Evolutionary conservation across 306 rosid genomes (phyloP).

Genomic region (Lagenaria siceraria): DNA sequence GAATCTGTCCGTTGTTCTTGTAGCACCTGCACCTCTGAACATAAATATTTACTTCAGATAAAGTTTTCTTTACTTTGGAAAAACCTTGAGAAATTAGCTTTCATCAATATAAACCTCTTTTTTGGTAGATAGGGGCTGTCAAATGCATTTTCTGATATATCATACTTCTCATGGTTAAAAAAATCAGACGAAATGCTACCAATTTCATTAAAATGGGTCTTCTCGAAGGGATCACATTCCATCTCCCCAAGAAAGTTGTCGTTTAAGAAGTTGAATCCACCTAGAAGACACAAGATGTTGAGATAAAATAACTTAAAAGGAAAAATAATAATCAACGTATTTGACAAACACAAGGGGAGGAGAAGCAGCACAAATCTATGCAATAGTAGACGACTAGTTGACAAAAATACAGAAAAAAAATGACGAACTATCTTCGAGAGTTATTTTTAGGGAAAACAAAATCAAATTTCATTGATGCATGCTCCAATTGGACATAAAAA

Average conservation of each 20-base stretch:
- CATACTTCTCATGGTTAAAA: slow-evolving; percentile 17
- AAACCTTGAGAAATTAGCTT: neutral
- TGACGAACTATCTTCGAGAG: neutral
- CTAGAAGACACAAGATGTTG: slow-evolving; percentile 13
- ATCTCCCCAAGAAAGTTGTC: slow-evolving; percentile 31
- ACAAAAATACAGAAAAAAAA: neutral
- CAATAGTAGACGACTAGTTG: neutral
- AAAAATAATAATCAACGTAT: neutral
- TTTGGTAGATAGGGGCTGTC: slow-evolving; percentile 30
- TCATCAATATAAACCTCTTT: slow-evolving; percentile 22
- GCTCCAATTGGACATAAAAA: neutral
- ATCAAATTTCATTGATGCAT: neutral
- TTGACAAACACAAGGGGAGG: neutral
- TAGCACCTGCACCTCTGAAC: slow-evolving; percentile 47
- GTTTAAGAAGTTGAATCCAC: slow-evolving; percentile 27
- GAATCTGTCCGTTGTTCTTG: slow-evolving; percentile 31
- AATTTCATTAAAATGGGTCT: slow-evolving; percentile 28
- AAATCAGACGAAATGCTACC: slow-evolving; percentile 23
- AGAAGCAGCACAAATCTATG: neutral
- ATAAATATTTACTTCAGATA: slow-evolving; percentile 18
- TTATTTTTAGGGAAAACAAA: neutral
- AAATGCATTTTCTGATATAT: slow-evolving; percentile 26
- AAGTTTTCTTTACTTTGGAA: slow-evolving; percentile 2
- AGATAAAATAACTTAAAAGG: neutral
- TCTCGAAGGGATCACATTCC: slow-evolving; percentile 32